These are phyloP conservation scores for Phaseolus lunatus DNA, from an alignment of 306 rosid species.

Conservation along the genomic window DNA sequence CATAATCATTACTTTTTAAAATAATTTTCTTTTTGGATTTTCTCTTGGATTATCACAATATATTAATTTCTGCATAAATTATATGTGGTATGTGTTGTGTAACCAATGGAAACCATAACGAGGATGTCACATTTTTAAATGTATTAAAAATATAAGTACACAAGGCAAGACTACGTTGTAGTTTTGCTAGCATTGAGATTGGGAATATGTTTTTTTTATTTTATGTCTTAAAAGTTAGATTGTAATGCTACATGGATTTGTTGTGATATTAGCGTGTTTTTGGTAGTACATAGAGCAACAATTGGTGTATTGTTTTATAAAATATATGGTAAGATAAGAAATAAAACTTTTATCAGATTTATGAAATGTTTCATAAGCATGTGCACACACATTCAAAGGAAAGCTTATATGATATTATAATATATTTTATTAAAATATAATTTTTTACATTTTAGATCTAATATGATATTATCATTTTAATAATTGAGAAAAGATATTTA, in stretches of 20 bases:
- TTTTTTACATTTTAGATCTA: no score
- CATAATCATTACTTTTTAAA: constrained; percentile 31
- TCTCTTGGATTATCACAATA: background rate
- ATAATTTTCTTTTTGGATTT: no score
- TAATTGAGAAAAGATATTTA: no score
- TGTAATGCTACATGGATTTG: constrained; percentile 22
- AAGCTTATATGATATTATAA: no score
- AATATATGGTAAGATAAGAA: background rate
- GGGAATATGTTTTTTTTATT: constrained; percentile 4
- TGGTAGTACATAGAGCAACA: background rate
- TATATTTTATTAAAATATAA: no score
- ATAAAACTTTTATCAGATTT: background rate
- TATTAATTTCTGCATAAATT: constrained; percentile 34
- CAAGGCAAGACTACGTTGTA: constrained; percentile 6
- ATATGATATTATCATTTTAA: no score
- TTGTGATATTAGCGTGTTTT: constrained; percentile 6
- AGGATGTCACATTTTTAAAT: constrained; percentile 23
- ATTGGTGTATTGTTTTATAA: constrained; percentile 35
- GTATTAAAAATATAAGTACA: constrained; percentile 6
- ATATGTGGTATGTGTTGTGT: constrained; percentile 23
- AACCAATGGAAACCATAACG: constrained; percentile 26
- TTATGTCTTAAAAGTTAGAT: background rate
- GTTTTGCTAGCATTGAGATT: background rate
- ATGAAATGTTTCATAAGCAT: background rate
- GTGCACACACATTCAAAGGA: no score